Conservation (phyloP, 345 rosid genomes). For the Syzygium aqueum region DNA sequence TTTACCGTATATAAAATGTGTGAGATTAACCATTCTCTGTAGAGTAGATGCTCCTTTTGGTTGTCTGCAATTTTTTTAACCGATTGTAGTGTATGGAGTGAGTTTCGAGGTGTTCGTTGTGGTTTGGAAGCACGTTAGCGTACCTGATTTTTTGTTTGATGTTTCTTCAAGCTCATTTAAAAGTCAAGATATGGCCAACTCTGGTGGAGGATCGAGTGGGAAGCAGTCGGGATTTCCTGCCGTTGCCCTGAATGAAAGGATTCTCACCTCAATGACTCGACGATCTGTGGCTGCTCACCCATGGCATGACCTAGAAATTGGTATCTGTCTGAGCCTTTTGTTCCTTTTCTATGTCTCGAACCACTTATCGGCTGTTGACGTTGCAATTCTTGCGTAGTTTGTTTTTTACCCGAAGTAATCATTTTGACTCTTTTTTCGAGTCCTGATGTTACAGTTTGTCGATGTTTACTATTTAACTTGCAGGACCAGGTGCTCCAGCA, state of each 20-base stretch:
- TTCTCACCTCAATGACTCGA: constrained; percentile 63
- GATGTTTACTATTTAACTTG: not conserved
- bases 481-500: constrained; percentile 86
- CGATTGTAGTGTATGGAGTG: not conserved
- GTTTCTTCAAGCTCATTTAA: not conserved
- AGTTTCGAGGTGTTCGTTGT: not conserved
- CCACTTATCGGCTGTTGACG: not conserved
- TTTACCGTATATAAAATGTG: not conserved
- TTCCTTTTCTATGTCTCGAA: not conserved
- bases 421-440: not conserved
- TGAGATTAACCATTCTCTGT: not conserved
- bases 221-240: constrained; percentile 11
- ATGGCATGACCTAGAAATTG: constrained; percentile 93
- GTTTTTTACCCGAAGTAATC: not conserved
- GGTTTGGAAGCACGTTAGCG: not conserved
- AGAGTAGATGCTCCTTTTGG: not conserved
- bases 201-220: constrained; percentile 18
- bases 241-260: constrained; percentile 59
- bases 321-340: constrained; percentile 14
- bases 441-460: not conserved
- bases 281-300: constrained; percentile 92
- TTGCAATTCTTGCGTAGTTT: not conserved
- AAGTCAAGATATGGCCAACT: constrained; percentile 34
- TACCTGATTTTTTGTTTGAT: not conserved
- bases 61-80: not conserved